Base-by-base conservation (phyloP, 192 early-diverging fungal species). In the Chytriomyces hyalinus region DNA sequence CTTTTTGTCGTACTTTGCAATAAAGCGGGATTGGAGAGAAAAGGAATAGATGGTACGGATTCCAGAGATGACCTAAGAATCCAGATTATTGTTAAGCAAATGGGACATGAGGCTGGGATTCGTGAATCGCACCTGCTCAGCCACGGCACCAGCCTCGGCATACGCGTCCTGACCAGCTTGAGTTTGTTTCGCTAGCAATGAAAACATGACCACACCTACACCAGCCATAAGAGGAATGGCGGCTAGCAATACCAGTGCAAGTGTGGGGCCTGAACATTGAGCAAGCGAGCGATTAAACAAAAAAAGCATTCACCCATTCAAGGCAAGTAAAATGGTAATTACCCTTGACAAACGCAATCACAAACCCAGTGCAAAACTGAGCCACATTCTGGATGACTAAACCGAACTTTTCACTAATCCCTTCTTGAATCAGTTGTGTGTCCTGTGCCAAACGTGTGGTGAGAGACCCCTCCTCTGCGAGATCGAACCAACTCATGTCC, bases 41-140 rank as follows among this genome's bases (percentile, higher is more conserved):
- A 98, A 97, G 10, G 97, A 90, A 62, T 88, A 89, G 20, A 98
- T 92, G 20, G 96, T 98, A 49, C 94, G 91, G 63, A 97, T 95
- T 20, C 89, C 88, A 45, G 91, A 81, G 61, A 98, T 82, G 0
- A 91, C 94, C 36, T 36, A 36, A 36, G 1, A 36, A 36, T 36
- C 36, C 36, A 36, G 36, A 36, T 36, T 36, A 0, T 36, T 36
- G 36, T 36, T 36, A 36, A 36, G 36, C 4, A 36, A 36, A 2
- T 36, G 1, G 36, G 4, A 36, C 36, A 36, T 36, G 36, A 36
- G 36, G 36, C 36, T 36, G 36, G 4, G 36, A 36, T 2, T 36
- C 36, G 36, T 36, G 36, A 36, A 36, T 36, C 36, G 36, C 36
- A 36, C 36, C 78, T 98, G 93, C 78, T 94, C 90, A 3, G 94